A percentile compares a stretch with the other conserved stretches of the same genome.
These are phyloP conservation scores for Tulasnella sp. DNA, from an alignment of 768 basidiomycete species.

Conservation along the genomic window DNA sequence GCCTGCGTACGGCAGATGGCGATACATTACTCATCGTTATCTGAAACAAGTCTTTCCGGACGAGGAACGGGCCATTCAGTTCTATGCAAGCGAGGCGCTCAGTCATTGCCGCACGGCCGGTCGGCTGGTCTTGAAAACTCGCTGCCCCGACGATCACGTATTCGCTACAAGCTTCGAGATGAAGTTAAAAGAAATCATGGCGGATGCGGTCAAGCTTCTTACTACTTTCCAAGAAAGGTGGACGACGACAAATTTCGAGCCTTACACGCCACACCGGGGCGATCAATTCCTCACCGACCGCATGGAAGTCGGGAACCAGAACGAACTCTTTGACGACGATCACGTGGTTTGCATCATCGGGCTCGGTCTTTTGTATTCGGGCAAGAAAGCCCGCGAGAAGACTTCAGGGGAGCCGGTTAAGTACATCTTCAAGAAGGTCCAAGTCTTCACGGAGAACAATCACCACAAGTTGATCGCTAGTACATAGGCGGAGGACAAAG, in stretches of 20 bases:
- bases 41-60: not conserved
- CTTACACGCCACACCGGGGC: not conserved
- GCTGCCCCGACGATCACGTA: conserved; percentile 43
- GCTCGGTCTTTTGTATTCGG: not conserved
- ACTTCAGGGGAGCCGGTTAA: not conserved
- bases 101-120: conserved; percentile 46
- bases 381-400: not conserved
- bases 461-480: too few species aligned
- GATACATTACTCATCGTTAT: not conserved
- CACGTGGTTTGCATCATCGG: not conserved
- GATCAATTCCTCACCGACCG: not conserved
- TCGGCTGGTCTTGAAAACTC: conserved; percentile 65
- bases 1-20: not conserved
- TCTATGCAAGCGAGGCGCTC: not conserved
- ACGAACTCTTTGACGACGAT: not conserved
- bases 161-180: not conserved
- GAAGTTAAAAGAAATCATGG: not conserved
- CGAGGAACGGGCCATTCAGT: not conserved
- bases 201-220: not conserved
- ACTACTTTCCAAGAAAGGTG: not conserved
- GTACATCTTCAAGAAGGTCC: not conserved
- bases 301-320: not conserved
- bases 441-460: not conserved
- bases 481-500: too few species aligned
- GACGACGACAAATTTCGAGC: not conserved